A percentile compares a stretch with the other conserved stretches of the same genome.
Evolutionary conservation across 108 stramenopile species (phyloP).

Genomic region (Pseudonitzschia pungens): DNA sequence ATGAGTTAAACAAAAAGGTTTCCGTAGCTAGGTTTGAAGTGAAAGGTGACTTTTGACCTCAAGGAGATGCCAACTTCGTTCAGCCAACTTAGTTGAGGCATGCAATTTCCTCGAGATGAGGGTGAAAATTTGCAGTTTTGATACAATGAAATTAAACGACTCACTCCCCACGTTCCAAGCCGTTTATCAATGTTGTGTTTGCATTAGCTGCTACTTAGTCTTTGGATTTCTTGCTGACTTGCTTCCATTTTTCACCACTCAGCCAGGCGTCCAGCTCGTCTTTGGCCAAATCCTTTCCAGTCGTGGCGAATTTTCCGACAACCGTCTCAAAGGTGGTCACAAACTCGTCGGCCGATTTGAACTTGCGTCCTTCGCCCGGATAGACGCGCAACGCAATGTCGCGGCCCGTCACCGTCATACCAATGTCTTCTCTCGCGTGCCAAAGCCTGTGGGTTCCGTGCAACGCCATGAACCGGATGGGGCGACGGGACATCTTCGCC

Average conservation of each 20-base stretch:
- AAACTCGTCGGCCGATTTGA: constrained; percentile 64
- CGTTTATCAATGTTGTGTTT: too few relatives aligned
- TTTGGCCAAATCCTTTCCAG: constrained; percentile 59
- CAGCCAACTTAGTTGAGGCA: too few relatives aligned
- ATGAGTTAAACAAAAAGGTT: too few relatives aligned
- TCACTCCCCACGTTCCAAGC: too few relatives aligned
- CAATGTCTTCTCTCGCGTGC: constrained; percentile 71
- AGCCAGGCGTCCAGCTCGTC: constrained; percentile 30
- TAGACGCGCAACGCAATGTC: constrained; percentile 69
- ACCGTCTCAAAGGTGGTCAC: constrained; percentile 65
- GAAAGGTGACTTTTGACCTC: too few relatives aligned
- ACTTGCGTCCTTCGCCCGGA: constrained; percentile 35
- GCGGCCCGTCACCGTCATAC: constrained; percentile 61
- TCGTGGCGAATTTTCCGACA: constrained; percentile 75
- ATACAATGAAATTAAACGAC: too few relatives aligned
- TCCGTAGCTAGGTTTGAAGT: too few relatives aligned
- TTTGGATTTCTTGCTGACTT: background rate
- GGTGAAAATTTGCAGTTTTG: too few relatives aligned
- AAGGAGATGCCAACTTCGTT: too few relatives aligned
- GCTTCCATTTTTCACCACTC: constrained; percentile 22
- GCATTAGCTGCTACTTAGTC: too few relatives aligned
- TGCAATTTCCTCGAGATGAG: too few relatives aligned
- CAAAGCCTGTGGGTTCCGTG: constrained; percentile 74
- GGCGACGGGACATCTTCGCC: constrained; percentile 64
- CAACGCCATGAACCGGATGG: constrained; percentile 77